Conservation (phyloP, 2,329 filamentous ascomycete genomes). For the Aspergillus phoenicis region DNA sequence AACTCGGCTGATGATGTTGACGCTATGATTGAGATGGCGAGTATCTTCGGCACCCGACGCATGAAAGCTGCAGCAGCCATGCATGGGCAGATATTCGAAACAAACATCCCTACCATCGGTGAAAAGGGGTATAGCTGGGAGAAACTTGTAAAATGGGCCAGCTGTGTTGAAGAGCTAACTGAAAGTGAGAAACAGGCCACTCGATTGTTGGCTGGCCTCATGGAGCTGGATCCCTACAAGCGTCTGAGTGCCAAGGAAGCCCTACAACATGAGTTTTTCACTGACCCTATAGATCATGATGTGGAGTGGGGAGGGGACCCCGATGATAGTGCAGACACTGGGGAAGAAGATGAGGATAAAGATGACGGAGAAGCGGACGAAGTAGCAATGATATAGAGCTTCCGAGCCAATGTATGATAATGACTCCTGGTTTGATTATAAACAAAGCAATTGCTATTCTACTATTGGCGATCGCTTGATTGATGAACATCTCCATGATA, state of each 20-base stretch:
- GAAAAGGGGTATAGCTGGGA: conserved; percentile 83
- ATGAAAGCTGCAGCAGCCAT: conserved; percentile 83
- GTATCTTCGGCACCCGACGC: conserved; percentile 81
- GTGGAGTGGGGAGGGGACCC: conserved; percentile 44
- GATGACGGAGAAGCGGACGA: conserved; percentile 41
- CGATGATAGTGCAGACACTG: conserved; percentile 39
- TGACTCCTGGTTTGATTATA: conserved; percentile 13
- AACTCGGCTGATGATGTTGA: conserved; percentile 98
- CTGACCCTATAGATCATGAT: conserved; percentile 43
- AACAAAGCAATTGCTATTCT: neutral
- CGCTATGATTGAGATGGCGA: conserved; percentile 94
- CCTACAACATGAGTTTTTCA: conserved; percentile 50
- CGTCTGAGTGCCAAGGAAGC: conserved; percentile 48
- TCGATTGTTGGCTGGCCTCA: conserved; percentile 44
- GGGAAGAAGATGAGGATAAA: conserved; percentile 35
- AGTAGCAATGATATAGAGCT: conserved; percentile 39
- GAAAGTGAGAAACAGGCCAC: conserved; percentile 50
- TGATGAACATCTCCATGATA: neutral
- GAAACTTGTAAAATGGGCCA: conserved; percentile 95
- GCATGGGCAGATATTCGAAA: conserved; percentile 91
- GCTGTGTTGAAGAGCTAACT: conserved; percentile 67
- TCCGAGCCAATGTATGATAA: conserved; percentile 19
- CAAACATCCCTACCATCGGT: conserved; percentile 86
- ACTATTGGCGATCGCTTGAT: neutral
- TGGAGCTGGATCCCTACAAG: conserved; percentile 49